A percentile compares a stretch with the other conserved stretches of the same genome.
Conservation (phyloP, 305 asterid species). For the Solanum hybrid region DNA sequence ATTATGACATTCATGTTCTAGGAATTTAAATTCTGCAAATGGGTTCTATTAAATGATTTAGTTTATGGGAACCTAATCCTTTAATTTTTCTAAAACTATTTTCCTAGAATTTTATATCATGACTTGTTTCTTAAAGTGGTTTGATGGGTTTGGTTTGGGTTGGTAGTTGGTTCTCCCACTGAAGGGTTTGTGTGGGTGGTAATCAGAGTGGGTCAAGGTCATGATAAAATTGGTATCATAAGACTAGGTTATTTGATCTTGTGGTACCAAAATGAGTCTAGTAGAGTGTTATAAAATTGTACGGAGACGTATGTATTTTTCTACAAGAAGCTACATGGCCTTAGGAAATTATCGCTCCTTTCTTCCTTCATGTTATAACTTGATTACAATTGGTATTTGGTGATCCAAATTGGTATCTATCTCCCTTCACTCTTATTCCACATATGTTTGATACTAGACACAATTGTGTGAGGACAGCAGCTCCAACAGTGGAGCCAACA, state of each 20-base stretch:
- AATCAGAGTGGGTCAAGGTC: background rate
- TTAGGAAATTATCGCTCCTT: background rate
- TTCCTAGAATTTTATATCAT: background rate
- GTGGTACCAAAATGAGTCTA: background rate
- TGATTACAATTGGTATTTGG: background rate
- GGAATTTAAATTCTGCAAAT: background rate
- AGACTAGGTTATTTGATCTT: background rate
- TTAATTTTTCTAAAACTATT: background rate
- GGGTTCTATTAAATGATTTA: background rate
- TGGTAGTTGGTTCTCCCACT: background rate
- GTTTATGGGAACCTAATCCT: background rate
- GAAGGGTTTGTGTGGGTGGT: background rate
- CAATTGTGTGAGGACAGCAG: background rate
- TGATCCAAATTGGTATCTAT: background rate
- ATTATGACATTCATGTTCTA: background rate
- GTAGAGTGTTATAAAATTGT: background rate
- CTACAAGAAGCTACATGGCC: background rate
- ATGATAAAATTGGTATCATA: background rate
- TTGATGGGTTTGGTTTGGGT: background rate
- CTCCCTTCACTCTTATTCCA: background rate
- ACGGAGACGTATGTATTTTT: background rate
- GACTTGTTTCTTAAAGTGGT: background rate
- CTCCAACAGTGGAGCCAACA: background rate
- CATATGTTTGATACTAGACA: background rate
- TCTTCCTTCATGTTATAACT: background rate